Conservation (phyloP, 1,139 yeast species). For the Trichomonascaceae sp. region DNA sequence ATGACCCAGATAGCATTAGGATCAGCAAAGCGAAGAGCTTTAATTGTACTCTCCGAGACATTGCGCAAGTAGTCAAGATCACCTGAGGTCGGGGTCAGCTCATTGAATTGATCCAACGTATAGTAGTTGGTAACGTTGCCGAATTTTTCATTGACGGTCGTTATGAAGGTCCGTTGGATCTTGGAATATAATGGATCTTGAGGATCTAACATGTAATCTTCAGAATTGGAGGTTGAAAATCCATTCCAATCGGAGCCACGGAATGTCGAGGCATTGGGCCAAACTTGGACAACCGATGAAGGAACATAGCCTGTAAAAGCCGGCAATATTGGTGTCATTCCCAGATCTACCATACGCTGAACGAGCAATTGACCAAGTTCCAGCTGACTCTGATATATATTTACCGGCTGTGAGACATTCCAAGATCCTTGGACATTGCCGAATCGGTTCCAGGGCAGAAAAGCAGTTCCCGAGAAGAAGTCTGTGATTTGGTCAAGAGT, state of each 20-base stretch:
- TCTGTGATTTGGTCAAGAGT: conserved; percentile 11
- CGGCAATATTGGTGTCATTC: conserved; percentile 19
- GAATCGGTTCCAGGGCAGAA: conserved; percentile 19
- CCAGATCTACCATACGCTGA: conserved; percentile 17
- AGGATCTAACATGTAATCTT: conserved; percentile 17
- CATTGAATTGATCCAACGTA: conserved; percentile 19
- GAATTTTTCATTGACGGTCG: conserved; percentile 11
- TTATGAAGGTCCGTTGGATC: conserved; percentile 14
- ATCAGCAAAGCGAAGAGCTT: conserved; percentile 12
- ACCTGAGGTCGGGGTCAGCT: conserved; percentile 15
- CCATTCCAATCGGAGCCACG: conserved; percentile 15
- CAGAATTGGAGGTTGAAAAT: conserved; percentile 13
- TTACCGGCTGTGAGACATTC: conserved; percentile 14
- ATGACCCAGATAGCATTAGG: conserved; percentile 18
- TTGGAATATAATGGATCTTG: conserved; percentile 14
- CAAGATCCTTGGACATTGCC: conserved; percentile 19
- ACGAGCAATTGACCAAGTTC: conserved; percentile 14
- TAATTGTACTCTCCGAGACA: conserved; percentile 14
- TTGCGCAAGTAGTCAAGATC: conserved; percentile 13
- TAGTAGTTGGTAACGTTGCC: conserved; percentile 16
- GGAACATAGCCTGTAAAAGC: conserved; percentile 20
- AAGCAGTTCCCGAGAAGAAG: conserved; percentile 16
- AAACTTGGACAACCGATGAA: conserved; percentile 7
- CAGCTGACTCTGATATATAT: conserved; percentile 12
- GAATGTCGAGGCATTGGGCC: conserved; percentile 13